Evolutionary conservation across 2,329 filamentous ascomycete genomes (phyloP).

Genomic region (Zasmidium angulare): DNA sequence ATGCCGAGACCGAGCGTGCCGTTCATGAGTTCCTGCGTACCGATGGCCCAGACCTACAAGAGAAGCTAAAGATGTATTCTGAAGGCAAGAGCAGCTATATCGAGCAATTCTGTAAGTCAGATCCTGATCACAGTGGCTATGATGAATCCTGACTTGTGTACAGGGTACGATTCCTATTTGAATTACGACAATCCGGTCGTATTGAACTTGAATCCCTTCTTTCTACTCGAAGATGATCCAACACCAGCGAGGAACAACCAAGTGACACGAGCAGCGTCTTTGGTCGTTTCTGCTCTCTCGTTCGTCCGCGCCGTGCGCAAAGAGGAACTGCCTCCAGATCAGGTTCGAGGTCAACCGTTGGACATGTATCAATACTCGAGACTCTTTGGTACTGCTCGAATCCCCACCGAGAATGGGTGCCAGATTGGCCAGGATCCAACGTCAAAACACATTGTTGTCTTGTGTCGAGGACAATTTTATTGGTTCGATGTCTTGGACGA

Average conservation of each 20-base stretch:
- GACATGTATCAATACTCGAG: slow-evolving; percentile 99
- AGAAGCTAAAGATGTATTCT: slow-evolving; percentile 86
- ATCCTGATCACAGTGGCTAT: neutral
- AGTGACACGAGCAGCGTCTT: slow-evolving; percentile 86
- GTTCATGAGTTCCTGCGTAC: slow-evolving; percentile 77
- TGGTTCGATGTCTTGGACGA: slow-evolving; percentile 98
- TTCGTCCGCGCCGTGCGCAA: slow-evolving; percentile 91
- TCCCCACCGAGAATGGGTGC: slow-evolving; percentile 91
- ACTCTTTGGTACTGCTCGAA: slow-evolving; percentile 89
- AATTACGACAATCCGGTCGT: slow-evolving; percentile 98
- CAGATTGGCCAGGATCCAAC: slow-evolving; percentile 91
- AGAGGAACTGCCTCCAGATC: slow-evolving; percentile 90
- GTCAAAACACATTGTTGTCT: slow-evolving; percentile 89
- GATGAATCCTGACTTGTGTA: neutral
- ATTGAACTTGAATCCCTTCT: slow-evolving; percentile 96
- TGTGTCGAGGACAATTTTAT: slow-evolving; percentile 95
- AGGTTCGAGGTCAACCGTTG: slow-evolving; percentile 75
- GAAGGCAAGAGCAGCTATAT: slow-evolving; percentile 92
- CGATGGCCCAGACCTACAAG: slow-evolving; percentile 83
- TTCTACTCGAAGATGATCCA: slow-evolving; percentile 93
- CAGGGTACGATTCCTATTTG: slow-evolving; percentile 97
- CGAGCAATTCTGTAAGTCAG: slow-evolving; percentile 87
- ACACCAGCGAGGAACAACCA: slow-evolving; percentile 96
- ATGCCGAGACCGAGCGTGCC: slow-evolving; percentile 76
- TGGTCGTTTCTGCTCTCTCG: slow-evolving; percentile 84